Conservation (phyloP, 805 yeast species). For the Metschnikowia similis region DNA sequence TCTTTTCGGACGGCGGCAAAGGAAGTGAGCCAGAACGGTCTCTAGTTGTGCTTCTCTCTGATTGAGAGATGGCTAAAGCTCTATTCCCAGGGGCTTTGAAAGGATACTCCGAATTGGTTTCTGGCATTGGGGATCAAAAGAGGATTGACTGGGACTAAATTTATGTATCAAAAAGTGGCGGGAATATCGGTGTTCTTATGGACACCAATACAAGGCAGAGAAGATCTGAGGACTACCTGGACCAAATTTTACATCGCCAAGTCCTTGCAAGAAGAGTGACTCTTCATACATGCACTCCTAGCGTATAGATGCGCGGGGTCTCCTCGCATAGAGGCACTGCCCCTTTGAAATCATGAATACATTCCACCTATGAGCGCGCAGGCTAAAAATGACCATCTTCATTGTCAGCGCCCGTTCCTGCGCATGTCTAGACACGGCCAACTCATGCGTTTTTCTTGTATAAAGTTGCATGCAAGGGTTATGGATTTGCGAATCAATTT, state of each 20-base stretch:
- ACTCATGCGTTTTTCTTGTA: not conserved
- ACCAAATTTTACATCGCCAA: not conserved
- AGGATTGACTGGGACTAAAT: not conserved
- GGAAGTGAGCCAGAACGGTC: conserved; percentile 5
- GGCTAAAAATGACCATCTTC: not conserved
- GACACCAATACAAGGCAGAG: not conserved
- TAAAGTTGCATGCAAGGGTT: not conserved
- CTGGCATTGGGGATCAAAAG: not conserved
- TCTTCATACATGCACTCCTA: conserved; percentile 4
- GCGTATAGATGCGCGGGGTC: not conserved
- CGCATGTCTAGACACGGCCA: not conserved
- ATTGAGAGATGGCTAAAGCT: conserved; percentile 5
- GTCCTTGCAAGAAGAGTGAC: not conserved
- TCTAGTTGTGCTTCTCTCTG: not conserved
- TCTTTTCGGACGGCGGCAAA: conserved; percentile 4
- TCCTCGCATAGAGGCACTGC: conserved; percentile 1
- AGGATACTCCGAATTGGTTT: not conserved
- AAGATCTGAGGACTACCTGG: not conserved
- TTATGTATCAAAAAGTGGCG: not conserved
- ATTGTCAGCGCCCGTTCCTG: not conserved
- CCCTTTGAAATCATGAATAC: not conserved
- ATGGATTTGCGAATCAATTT: not conserved
- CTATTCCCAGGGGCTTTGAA: conserved; percentile 2
- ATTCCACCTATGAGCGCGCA: not conserved
- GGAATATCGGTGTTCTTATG: not conserved